Evolutionary conservation across 2,329 filamentous ascomycete genomes (phyloP).

Genomic region (Chrysosporium keratinophilum): DNA sequence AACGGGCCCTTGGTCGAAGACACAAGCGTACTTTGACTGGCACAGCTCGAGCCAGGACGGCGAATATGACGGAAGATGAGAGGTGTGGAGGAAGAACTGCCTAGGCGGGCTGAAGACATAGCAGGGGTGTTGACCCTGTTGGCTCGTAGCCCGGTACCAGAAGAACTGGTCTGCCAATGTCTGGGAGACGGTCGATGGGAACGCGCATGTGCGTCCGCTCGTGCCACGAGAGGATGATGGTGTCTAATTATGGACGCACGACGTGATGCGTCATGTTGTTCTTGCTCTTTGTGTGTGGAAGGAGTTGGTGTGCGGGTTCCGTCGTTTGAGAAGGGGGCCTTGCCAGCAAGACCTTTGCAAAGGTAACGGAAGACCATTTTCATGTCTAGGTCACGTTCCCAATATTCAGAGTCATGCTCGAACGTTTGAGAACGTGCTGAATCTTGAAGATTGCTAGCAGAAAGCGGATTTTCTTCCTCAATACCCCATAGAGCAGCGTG

Average conservation of each 20-base stretch:
- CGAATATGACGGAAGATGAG: constrained; percentile 38
- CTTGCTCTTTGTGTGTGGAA: constrained; percentile 23
- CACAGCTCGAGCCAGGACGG: constrained; percentile 57
- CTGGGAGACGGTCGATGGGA: constrained; percentile 29
- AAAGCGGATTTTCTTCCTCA: constrained; percentile 46
- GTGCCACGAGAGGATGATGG: constrained; percentile 74
- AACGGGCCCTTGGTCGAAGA: constrained; percentile 47
- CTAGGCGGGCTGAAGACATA: not conserved
- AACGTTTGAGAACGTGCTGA: constrained; percentile 27
- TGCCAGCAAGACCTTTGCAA: constrained; percentile 57
- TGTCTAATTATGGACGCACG: constrained; percentile 76
- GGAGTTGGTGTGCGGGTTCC: constrained; percentile 34
- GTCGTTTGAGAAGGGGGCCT: constrained; percentile 30
- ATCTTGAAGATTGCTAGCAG: constrained; percentile 5
- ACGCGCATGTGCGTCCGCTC: constrained; percentile 37
- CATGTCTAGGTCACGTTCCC: constrained; percentile 86
- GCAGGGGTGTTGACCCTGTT: constrained; percentile 10
- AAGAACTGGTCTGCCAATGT: constrained; percentile 34
- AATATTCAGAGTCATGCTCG: constrained; percentile 61
- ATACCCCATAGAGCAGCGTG: constrained; percentile 57
- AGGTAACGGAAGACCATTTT: constrained; percentile 86
- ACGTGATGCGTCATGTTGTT: constrained; percentile 54
- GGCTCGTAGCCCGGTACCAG: constrained; percentile 26
- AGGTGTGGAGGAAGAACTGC: constrained; percentile 21
- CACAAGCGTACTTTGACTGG: constrained; percentile 61